Base-by-base conservation (phyloP, 306 rosid species). In the Casuarina cunninghamiana region DNA sequence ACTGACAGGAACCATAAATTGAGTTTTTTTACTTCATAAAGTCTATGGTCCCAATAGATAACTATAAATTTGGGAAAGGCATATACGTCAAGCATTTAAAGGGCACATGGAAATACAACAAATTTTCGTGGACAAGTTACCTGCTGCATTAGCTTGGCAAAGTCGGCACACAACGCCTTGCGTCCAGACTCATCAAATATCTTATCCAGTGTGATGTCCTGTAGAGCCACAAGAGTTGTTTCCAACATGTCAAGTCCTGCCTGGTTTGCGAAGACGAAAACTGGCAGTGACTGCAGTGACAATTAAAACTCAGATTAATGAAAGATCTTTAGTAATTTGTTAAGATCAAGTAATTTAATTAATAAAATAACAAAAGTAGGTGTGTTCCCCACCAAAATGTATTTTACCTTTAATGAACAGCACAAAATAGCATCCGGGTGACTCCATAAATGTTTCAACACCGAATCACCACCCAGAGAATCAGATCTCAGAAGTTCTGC, bases 181-280 rank as follows among this genome's bases (percentile, higher is more conserved):
- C 96, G 97, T 13, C 99, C 98, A 2, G 91, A 48, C 78, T 93
- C 99, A 0, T 96, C 98, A 10, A 93, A 96, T 44, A 93, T 93
- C 84, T 88, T 96, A 68, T 96, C 98, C 78, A 96, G 83, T 45
- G 99, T 88, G 83, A 96, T 91, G 88, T 96, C 99, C 85, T 91
- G 99, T 19, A 96, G 84, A 26, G 99, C 91, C 19, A 96, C 97
- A 60, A 96, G 84, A 21, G 97, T 93, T 35, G 99, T 96, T 77
- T 96, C 99, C 80, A 96, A 80, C 99, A 96, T 96, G 86, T 96
- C 99, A 7, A 96, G 96, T 63, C 99, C 99, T 1, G 97, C 88
- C 87, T 96, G 97, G 85, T 96, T 96, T 35, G 98, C 98, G 46
- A 96, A 96, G 57, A 87, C 87, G 81, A 96, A 96, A 71, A 96